Evolutionary conservation across 208 protist species (phyloP).

Genomic region (Leishmania turanica): DNA sequence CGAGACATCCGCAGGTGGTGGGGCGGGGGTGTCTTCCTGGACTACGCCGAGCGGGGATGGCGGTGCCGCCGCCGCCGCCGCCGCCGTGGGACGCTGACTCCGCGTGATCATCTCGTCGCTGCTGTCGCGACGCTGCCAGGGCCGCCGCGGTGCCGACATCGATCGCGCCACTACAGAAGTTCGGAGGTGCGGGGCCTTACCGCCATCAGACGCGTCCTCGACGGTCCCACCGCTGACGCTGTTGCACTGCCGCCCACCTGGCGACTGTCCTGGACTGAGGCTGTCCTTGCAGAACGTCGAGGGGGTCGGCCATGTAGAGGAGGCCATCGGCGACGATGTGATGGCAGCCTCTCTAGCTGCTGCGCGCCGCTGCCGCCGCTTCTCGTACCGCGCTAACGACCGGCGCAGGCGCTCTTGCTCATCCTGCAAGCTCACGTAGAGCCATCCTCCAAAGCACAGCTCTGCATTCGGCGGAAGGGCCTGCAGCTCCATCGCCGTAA

Average conservation of each 20-base stretch:
- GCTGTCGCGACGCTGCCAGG: not conserved
- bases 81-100: not conserved
- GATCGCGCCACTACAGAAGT: not conserved
- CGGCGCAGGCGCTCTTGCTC: constrained; percentile 54
- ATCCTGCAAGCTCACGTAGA: constrained; percentile 64
- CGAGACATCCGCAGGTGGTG: not conserved
- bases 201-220: not conserved
- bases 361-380: constrained; percentile 7
- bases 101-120: not conserved
- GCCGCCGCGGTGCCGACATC: not conserved
- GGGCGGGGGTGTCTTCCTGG: not conserved
- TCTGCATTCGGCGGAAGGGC: constrained; percentile 56
- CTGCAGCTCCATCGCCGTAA: constrained; percentile 56
- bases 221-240: not conserved
- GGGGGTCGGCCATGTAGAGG: not conserved
- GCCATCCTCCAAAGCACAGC: constrained; percentile 65
- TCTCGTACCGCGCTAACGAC: constrained; percentile 35
- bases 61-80: not conserved
- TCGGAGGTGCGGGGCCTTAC: not conserved
- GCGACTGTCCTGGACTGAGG: no score
- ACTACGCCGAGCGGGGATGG: not conserved
- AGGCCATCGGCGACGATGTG: not conserved
- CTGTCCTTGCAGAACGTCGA: not conserved
- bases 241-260: not conserved
- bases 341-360: constrained; percentile 6